Evolutionary conservation across 441 rosid species (phyloP).

Genomic region (Metrosideros polymorpha): DNA sequence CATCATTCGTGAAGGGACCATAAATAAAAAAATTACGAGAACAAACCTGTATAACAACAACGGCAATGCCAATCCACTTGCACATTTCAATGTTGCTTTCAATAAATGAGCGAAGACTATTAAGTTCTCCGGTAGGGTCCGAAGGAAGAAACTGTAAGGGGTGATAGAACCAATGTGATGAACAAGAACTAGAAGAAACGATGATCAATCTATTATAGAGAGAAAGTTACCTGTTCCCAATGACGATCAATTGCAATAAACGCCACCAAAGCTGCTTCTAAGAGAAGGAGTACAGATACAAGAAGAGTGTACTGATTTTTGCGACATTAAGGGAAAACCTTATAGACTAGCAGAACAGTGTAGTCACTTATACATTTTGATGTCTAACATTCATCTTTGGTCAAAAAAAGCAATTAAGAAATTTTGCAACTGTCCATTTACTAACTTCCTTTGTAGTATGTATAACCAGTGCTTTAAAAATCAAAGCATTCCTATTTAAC

Average conservation of each 20-base stretch:
- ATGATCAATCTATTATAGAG: not conserved
- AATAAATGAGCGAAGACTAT: conserved; percentile 48
- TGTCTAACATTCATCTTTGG: not conserved
- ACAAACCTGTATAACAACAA: conserved; percentile 54
- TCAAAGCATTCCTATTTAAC: not conserved
- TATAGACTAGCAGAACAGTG: not conserved
- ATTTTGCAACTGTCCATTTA: not conserved
- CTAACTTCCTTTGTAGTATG: not conserved
- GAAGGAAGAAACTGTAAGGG: conserved; percentile 58
- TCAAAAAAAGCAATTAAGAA: not conserved
- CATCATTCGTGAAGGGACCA: not conserved
- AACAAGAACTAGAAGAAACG: not conserved
- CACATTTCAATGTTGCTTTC: conserved; percentile 58
- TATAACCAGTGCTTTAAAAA: not conserved
- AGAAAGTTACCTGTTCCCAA: conserved; percentile 62
- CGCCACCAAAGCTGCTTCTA: conserved; percentile 75
- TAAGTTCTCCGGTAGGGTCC: conserved; percentile 84
- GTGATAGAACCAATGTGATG: not conserved
- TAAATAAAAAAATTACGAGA: not conserved
- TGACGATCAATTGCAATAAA: conserved; percentile 70
- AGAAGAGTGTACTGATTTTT: conserved; percentile 47
- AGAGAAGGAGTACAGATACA: conserved; percentile 39
- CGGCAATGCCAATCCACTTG: conserved; percentile 76
- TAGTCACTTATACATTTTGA: not conserved
- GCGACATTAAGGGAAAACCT: conserved; percentile 13